phyloP scores from a whole-genome alignment of 768 basidiomycete genomes.

The Lactarius tabidus region DNA sequence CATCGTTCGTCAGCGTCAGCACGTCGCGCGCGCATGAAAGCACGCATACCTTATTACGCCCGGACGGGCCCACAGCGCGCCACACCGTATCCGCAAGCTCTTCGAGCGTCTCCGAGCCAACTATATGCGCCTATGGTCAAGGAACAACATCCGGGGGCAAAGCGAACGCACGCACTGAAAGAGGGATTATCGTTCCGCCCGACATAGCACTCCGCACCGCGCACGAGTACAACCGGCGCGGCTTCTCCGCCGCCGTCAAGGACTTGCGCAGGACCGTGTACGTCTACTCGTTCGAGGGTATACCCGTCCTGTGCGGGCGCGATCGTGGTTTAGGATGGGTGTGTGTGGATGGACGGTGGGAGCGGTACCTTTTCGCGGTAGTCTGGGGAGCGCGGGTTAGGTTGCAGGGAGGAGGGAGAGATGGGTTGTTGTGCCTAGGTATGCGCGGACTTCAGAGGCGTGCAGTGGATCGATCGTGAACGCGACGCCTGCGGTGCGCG shows the following conservation, averaged over 20 bases:
- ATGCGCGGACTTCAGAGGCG: conserved; percentile 72
- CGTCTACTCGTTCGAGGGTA: conserved; percentile 71
- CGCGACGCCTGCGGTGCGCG: no score
- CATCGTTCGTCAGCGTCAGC: background rate
- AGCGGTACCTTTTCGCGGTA: conserved; percentile 75
- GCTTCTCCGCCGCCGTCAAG: conserved; percentile 14
- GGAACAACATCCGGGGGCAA: no score
- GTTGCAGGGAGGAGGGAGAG: background rate
- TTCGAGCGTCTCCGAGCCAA: no score
- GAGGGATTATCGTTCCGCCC: no score
- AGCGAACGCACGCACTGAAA: no score
- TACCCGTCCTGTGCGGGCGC: conserved; percentile 70
- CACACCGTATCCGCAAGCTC: no score
- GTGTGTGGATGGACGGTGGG: background rate
- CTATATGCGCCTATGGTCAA: no score
- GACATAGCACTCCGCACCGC: no score
- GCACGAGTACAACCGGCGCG: no score
- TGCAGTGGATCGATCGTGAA: no score
- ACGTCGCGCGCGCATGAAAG: background rate
- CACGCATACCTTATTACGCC: conserved; percentile 61
- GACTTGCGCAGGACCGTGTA: conserved; percentile 50
- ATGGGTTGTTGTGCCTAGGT: conserved; percentile 54
- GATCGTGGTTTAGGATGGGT: no score
- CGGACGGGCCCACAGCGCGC: no score
- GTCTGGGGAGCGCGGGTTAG: conserved; percentile 41